These are phyloP conservation scores for Maudiozyma serrabonitensis DNA, from an alignment of 805 yeast species.

Conservation along the genomic window DNA sequence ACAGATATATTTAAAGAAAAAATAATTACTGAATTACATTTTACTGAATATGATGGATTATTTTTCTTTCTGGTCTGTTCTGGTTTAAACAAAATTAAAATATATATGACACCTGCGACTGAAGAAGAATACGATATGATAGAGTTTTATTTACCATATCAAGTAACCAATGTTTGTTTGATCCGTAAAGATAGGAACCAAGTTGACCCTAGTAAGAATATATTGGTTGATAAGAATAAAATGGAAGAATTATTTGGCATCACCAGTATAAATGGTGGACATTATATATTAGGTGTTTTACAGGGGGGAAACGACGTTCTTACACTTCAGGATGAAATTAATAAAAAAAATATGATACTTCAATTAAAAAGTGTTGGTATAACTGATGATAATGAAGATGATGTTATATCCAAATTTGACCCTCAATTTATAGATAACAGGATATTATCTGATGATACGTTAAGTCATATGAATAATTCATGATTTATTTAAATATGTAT, in stretches of 20 bases:
- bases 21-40: constrained; percentile 4
- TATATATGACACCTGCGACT: neutral
- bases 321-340: neutral
- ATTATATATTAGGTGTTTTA: constrained; percentile 1
- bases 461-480: neutral
- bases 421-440: constrained; percentile 5
- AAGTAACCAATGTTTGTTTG: constrained; percentile 5
- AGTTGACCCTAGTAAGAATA: neutral
- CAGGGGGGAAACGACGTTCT: neutral
- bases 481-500: no score
- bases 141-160: constrained; percentile 9
- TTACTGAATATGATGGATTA: neutral
- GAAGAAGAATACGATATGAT: constrained; percentile 4
- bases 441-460: neutral
- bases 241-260: neutral
- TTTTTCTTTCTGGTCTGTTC: constrained; percentile 7
- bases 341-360: neutral
- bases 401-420: neutral
- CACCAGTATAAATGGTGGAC: constrained; percentile 4
- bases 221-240: neutral
- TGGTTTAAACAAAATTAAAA: constrained; percentile 1
- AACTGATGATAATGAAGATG: constrained; percentile 1
- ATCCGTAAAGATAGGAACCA: neutral
- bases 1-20: neutral
- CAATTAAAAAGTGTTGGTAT: constrained; percentile 2